phyloP scores from a whole-genome alignment of 164 flowering plant genomes.

The Chimonanthus praecox region DNA sequence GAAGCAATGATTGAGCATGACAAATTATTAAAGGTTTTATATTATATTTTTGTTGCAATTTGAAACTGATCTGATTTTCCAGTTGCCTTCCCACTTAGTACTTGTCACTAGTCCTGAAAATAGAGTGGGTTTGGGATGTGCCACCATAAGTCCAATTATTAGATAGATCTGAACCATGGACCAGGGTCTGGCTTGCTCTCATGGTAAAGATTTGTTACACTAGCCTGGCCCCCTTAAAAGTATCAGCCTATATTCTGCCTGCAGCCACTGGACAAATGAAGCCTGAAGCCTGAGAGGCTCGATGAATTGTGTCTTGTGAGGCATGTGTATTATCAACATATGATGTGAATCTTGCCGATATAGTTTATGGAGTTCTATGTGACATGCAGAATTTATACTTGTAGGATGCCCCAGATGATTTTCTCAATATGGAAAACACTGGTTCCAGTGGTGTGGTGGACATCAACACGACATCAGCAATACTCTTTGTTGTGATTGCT shows the following conservation, averaged over 20 bases:
- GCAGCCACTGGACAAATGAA: neutral
- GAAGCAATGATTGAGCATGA: conserved; percentile 94
- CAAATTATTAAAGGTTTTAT: conserved; percentile 69
- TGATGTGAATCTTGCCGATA: neutral
- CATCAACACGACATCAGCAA: conserved; percentile 73
- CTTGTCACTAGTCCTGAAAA: neutral
- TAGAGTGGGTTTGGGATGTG: neutral
- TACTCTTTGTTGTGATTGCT: conserved; percentile 79
- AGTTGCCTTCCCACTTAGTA: neutral
- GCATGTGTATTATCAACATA: neutral
- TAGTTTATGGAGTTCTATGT: neutral
- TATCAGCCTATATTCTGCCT: neutral
- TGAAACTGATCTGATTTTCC: neutral
- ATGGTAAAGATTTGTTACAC: neutral
- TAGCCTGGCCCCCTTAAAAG: neutral
- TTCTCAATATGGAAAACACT: conserved; percentile 25
- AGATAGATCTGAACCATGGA: neutral
- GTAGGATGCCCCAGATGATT: conserved; percentile 81
- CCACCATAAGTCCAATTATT: neutral
- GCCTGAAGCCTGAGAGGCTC: neutral
- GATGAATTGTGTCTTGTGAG: neutral
- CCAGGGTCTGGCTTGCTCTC: neutral
- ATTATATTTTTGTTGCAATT: too few relatives aligned
- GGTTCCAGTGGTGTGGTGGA: conserved; percentile 65
- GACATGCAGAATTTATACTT: neutral